phyloP scores from a whole-genome alignment of 75 land plant species.

The Picea glauca region DNA sequence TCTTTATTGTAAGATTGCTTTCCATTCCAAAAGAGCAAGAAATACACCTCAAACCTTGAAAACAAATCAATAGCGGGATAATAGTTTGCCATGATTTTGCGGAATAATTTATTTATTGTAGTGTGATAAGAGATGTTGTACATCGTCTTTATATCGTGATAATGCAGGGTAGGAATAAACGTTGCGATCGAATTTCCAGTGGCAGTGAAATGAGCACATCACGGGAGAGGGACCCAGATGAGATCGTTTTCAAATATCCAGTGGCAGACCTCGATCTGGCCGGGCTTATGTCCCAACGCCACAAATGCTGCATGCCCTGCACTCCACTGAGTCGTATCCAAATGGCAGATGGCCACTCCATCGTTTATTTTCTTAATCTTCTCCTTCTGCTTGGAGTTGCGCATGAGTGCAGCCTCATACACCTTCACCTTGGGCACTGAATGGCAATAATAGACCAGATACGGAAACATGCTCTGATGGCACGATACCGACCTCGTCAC shows the following conservation, averaged over 20 bases:
- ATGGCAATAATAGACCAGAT: slow-evolving; percentile 22
- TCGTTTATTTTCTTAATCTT: not conserved
- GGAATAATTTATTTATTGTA: too few relatives aligned
- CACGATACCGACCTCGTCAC: slow-evolving; percentile 13
- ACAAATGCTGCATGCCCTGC: slow-evolving; percentile 22
- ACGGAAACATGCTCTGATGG: slow-evolving; percentile 23
- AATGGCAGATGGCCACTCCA: slow-evolving; percentile 19
- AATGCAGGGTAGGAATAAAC: too few relatives aligned
- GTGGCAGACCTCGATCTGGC: slow-evolving; percentile 49
- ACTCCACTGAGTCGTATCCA: slow-evolving; percentile 19
- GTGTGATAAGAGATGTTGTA: too few relatives aligned
- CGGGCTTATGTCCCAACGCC: slow-evolving; percentile 9
- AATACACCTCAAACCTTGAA: too few relatives aligned
- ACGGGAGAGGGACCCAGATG: slow-evolving; percentile 40
- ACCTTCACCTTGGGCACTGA: slow-evolving; percentile 18
- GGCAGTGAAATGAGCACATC: not conserved
- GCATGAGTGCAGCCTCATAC: slow-evolving; percentile 5
- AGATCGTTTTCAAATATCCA: slow-evolving; percentile 72
- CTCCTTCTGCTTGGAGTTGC: not conserved
- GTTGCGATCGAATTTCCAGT: too few relatives aligned
- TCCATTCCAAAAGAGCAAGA: too few relatives aligned
- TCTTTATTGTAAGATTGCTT: too few relatives aligned
- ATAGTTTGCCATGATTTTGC: too few relatives aligned
- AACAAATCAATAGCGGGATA: too few relatives aligned
- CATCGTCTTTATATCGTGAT: too few relatives aligned